Evolutionary conservation across 768 basidiomycete genomes (phyloP).

Genomic region (Clitopilus hobsonii): DNA sequence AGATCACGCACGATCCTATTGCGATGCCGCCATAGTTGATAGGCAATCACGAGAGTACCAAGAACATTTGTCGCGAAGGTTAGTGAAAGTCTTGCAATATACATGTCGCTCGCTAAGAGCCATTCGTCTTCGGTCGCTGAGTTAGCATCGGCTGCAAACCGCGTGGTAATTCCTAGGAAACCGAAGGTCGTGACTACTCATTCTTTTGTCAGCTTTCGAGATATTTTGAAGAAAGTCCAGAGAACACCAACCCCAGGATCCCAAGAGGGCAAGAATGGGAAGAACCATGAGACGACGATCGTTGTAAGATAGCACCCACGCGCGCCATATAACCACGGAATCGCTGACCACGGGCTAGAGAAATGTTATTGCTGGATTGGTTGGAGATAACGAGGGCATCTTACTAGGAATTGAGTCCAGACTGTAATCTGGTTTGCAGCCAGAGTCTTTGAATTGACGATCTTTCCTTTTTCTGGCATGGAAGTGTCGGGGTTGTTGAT

Average conservation of each 20-base stretch:
- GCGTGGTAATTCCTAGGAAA: neutral
- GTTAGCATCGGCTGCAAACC: conserved; percentile 1
- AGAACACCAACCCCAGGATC: conserved; percentile 8
- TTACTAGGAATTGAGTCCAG: conserved; percentile 4
- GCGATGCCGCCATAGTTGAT: conserved; percentile 8
- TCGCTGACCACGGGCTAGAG: conserved; percentile 13
- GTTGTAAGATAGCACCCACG: conserved; percentile 14
- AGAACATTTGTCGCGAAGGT: conserved; percentile 11
- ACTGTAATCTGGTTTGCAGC: neutral
- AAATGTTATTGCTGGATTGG: neutral
- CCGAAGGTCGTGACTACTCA: neutral
- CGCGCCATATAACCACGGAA: conserved; percentile 15
- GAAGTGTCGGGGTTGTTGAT: conserved; percentile 1
- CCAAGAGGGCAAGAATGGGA: conserved; percentile 9
- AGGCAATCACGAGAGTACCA: conserved; percentile 8
- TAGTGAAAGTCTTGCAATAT: conserved; percentile 5
- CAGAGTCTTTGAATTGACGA: neutral
- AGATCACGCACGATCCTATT: conserved; percentile 5
- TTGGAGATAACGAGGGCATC: neutral
- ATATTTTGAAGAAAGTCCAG: neutral
- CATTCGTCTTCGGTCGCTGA: neutral
- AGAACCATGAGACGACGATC: conserved; percentile 4
- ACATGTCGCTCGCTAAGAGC: conserved; percentile 1
- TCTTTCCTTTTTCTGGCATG: neutral
- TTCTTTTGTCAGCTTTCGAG: neutral